Base-by-base conservation (phyloP, 768 basidiomycete genomes). In the Tulasnella sp. region DNA sequence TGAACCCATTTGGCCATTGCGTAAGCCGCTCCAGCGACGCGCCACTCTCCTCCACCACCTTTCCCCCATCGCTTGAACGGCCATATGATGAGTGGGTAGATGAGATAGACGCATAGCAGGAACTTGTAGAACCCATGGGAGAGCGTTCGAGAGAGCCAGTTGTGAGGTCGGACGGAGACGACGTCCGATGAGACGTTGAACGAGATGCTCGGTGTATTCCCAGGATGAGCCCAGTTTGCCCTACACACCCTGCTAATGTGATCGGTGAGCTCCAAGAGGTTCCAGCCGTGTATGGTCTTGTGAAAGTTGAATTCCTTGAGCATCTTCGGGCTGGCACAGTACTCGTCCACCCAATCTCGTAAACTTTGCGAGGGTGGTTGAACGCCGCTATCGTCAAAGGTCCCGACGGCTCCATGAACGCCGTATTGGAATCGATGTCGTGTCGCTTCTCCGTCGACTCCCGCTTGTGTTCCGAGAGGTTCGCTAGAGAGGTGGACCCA, bases 271-370 rank as follows among this genome's bases (percentile, higher is more conserved):
- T 71, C 75, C 24, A 68, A 69, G 27, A 76, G 67, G 64, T 80
- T 72, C 81, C 81, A 82, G n/a, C 81, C 81, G 66, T 81, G 80
- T 24, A 80, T 78, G 4, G 80, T 84, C 74, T 88, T 88, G 21
- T 77, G 73, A 62, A 88, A 86, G 4, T 78, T 75, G 67, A 92
- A 88, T 70, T 90, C 88, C 68, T 90, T 91, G 63, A 91, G 73
- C 13, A 76, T 70, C 65, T 84, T 89, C 7, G 68, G 73, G 65
- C 84, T 85, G 24, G 78, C 76, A 60, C 87, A 89, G 65, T 88
- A 91, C 59, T 85, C 82, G 64, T 90, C 86, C 7, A 87, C 87
- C 89, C 89, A 92, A 60, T 85, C 76, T 32, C 85, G 74, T 44
- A 89, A 67, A 0, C 82, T 78, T 71, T 78, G 80, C 15, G 81